These are phyloP conservation scores for Alliaria petiolata DNA, from an alignment of 345 rosid genomes.

Conservation along the genomic window DNA sequence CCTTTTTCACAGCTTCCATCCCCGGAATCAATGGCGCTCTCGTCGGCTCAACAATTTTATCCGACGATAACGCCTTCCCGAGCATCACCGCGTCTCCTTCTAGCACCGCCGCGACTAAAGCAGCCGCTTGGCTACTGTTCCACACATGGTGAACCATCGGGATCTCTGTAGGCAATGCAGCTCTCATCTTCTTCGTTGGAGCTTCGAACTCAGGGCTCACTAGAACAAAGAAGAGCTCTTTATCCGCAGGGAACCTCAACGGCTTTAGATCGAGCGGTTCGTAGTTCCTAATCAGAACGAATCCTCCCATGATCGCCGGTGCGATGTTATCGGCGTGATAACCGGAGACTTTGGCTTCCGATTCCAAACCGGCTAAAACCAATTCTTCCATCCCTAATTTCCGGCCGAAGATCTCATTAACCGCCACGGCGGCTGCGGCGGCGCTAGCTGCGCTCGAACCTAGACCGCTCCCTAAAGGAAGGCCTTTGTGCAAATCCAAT, in stretches of 20 bases:
- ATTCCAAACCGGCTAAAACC: constrained; percentile 75
- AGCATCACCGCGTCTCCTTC: constrained; percentile 56
- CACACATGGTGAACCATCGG: constrained; percentile 81
- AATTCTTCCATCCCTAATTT: constrained; percentile 44
- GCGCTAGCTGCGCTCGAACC: constrained; percentile 94
- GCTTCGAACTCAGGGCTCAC: constrained; percentile 88
- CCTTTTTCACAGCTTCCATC: constrained; percentile 82
- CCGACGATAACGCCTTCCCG: constrained; percentile 73
- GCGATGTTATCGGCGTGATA: constrained; percentile 92
- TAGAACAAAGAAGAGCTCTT: constrained; percentile 59
- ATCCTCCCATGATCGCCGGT: constrained; percentile 88
- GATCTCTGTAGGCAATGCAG: constrained; percentile 64
- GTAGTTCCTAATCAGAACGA: constrained; percentile 68
- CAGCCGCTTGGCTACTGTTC: constrained; percentile 89
- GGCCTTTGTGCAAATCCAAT: constrained; percentile 50
- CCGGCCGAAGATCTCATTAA: constrained; percentile 72
- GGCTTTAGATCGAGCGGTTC: constrained; percentile 65
- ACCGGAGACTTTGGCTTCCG: constrained; percentile 89
- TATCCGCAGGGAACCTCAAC: constrained; percentile 48
- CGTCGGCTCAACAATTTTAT: constrained; percentile 80
- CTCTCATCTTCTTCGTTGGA: constrained; percentile 91
- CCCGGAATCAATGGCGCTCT: constrained; percentile 89
- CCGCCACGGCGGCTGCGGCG: constrained; percentile 87
- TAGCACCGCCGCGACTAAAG: constrained; percentile 66
- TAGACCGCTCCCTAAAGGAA: constrained; percentile 51